Evolutionary conservation across 805 yeast genomes (phyloP), one percentile per base, ranked within the genome.

Genomic region (Kuraishia ogatae): DNA sequence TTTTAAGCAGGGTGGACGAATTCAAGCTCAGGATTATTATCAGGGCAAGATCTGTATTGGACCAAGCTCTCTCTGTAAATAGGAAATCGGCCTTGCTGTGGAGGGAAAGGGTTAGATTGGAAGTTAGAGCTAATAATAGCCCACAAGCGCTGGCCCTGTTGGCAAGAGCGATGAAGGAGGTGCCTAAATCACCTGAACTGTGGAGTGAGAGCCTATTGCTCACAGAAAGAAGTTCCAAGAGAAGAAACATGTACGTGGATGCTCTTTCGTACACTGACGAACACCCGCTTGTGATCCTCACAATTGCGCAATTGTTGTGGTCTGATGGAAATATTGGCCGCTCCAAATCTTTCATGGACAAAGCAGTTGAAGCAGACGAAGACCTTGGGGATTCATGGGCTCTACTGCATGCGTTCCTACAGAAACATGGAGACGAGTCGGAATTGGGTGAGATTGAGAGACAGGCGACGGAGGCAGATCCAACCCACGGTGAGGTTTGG

Each of bases 301-400:
- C 81, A 0, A 84, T 90, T 35, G 97, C 94, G 0, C 70, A 75
- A 13, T 79, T 82, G 55, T 83, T 91, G 58, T 85, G 85, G 84
- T 29, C 22, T 24, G 86, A 81, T 24, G 85, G 87, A 0, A 87
- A 87, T 59, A 67, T 76, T 24, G 69, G 77, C 1, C 85, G 83
- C 59, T 89, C 96, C 0, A 71, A 74, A 55, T 76, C 83, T 15
- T 92, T 97, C 90, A 80, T 90, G 55, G 85, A 85, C 51, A 74
- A 87, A 54, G 87, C 94, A 0, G 64, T 85, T 11, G 72, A 70
- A n/a, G 72, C 75, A 1, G 82, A 84, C 55, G 66, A 72, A 1
- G 72, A 69, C n/a, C 79, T 74, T 63, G 97, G 96, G 2, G 97
- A 92, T 67, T 68, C 77, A 2, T 90, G 96, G 87, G 79, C 82